These are phyloP conservation scores for Venustampulla echinocandica DNA, from an alignment of 495 filamentous ascomycete species.

Conservation along the genomic window DNA sequence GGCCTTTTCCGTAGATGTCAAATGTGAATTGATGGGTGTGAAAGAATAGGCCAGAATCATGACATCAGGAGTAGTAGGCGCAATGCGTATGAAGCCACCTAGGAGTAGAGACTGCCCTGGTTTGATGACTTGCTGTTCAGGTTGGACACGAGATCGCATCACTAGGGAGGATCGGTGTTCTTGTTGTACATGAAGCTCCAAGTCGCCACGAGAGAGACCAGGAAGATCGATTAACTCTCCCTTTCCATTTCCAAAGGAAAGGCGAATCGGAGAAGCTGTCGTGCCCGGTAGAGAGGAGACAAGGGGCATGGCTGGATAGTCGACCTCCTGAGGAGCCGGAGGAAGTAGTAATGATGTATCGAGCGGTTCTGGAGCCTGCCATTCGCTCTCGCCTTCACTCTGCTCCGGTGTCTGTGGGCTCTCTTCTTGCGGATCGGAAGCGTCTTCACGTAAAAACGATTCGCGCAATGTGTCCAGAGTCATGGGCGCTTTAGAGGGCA, in stretches of 20 bases:
- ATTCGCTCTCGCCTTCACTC: background rate
- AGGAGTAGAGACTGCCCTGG: constrained; percentile 77
- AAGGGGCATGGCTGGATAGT: constrained; percentile 71
- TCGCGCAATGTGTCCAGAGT: background rate
- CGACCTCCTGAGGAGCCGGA: constrained; percentile 58
- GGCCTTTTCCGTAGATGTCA: constrained; percentile 72
- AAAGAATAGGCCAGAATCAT: constrained; percentile 71
- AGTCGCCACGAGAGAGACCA: constrained; percentile 63
- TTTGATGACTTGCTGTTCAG: constrained; percentile 61
- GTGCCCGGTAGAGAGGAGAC: constrained; percentile 85
- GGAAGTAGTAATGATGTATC: constrained; percentile 48
- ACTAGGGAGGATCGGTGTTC: constrained; percentile 56
- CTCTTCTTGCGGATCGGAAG: constrained; percentile 25
- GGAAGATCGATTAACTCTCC: constrained; percentile 95
- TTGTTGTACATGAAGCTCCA: constrained; percentile 58
- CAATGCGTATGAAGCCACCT: constrained; percentile 83
- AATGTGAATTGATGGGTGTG: constrained; percentile 60
- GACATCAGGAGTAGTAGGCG: constrained; percentile 53
- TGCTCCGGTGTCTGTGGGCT: background rate
- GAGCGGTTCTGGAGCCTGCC: background rate
- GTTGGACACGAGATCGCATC: constrained; percentile 62
- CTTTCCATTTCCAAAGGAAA: constrained; percentile 73
- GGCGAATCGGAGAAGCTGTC: constrained; percentile 85
- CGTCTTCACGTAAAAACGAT: background rate
- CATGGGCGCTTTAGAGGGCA: background rate